phyloP scores from a whole-genome alignment of 257 asterid genomes.

The Jacaranda copaia region DNA sequence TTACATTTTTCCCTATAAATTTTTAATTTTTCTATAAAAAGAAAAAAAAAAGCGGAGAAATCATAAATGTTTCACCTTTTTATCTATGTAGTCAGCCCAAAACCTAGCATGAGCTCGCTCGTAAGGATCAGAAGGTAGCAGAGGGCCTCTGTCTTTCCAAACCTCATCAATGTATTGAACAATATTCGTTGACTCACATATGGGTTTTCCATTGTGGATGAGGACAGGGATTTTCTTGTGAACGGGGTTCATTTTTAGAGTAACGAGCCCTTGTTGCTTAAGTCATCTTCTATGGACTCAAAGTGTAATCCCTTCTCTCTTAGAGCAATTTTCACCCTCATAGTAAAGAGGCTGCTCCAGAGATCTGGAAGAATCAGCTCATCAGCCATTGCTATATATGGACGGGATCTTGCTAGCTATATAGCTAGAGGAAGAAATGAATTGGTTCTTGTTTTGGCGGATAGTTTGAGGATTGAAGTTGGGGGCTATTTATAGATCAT shows the following conservation, averaged over 20 bases:
- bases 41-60: background rate
- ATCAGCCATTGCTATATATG: slow-evolving; percentile 9
- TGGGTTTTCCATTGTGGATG: slow-evolving; percentile 14
- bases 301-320: slow-evolving; percentile 44
- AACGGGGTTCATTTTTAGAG: slow-evolving; percentile 45
- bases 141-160: slow-evolving; percentile 29
- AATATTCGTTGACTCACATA: slow-evolving; percentile 37
- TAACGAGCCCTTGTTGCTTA: slow-evolving; percentile 24
- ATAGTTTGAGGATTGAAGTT: background rate
- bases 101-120: slow-evolving; percentile 34
- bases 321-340: slow-evolving; percentile 40
- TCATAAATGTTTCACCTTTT: slow-evolving; percentile 7
- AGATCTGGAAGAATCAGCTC: slow-evolving; percentile 31
- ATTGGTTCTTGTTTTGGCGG: background rate
- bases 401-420: too few species aligned
- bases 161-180: slow-evolving; percentile 44
- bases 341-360: slow-evolving; percentile 35
- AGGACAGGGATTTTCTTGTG: slow-evolving; percentile 38
- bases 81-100: slow-evolving; percentile 48
- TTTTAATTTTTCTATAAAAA: too few species aligned
- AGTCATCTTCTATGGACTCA: slow-evolving; percentile 37
- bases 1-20: background rate
- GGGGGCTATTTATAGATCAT: too few species aligned
- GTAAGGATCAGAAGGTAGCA: slow-evolving; percentile 41
- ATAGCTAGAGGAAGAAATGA: background rate